Percentiles rank a stretch among this genome's conserved stretches.
Conservation (phyloP, 192 early-diverging fungal species). For the Coemansia furcata region DNA sequence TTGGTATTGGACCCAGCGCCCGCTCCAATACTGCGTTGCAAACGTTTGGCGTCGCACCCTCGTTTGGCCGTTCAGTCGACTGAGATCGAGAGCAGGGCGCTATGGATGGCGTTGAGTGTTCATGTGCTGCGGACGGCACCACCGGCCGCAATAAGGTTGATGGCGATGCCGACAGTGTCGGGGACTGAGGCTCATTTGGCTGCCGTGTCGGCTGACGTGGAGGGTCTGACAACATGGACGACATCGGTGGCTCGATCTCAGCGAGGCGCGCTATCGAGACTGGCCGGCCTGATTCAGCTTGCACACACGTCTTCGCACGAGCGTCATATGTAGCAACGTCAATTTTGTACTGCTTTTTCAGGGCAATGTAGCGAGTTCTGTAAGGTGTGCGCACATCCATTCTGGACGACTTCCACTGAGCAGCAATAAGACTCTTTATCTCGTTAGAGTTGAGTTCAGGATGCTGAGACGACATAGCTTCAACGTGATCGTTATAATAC, state of each 20-base stretch:
- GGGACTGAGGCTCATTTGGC: too few relatives aligned
- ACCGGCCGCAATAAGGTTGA: too few relatives aligned
- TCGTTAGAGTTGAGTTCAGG: background rate
- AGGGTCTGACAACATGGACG: too few relatives aligned
- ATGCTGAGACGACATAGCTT: background rate
- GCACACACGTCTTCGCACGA: background rate
- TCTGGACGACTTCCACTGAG: background rate
- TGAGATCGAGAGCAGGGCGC: background rate
- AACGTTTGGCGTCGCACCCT: too few relatives aligned
- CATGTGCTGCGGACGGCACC: background rate
- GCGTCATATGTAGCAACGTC: conserved; percentile 3
- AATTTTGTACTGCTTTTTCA: background rate
- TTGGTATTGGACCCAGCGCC: background rate
- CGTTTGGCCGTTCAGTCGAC: background rate
- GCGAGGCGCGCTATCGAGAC: background rate
- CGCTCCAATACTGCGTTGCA: too few relatives aligned
- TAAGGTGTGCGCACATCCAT: background rate
- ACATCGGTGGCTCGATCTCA: background rate
- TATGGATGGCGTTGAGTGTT: background rate
- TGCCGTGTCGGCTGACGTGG: too few relatives aligned
- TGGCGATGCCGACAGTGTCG: too few relatives aligned
- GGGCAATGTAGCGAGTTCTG: background rate
- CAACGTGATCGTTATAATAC: background rate
- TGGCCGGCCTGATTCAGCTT: background rate
- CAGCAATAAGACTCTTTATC: background rate